These are phyloP conservation scores for Podospora conica DNA, from an alignment of 495 filamentous ascomycete genomes.

Conservation along the genomic window DNA sequence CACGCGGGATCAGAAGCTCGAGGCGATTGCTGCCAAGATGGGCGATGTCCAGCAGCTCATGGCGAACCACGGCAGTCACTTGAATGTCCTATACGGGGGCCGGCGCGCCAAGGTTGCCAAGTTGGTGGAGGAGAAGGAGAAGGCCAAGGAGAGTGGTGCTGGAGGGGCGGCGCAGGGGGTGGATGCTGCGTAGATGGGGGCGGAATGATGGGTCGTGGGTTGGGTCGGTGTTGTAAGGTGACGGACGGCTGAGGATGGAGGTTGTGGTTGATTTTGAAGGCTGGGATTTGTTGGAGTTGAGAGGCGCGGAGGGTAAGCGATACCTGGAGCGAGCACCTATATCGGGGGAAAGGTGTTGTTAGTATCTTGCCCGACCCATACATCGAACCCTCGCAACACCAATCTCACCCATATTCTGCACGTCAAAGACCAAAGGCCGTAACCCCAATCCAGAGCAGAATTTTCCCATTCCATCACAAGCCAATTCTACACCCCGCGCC, in stretches of 20 bases:
- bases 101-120: constrained; percentile 16
- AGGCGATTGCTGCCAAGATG: constrained; percentile 17
- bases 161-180: not conserved
- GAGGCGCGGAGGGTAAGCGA: not conserved
- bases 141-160: not conserved
- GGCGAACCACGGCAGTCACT: constrained; percentile 21
- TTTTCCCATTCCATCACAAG: not conserved
- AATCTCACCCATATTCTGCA: not conserved
- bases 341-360: not conserved
- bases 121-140: not conserved
- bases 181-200: not conserved
- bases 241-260: not conserved
- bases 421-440: not conserved
- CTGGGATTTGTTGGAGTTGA: not conserved
- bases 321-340: not conserved
- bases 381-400: not conserved
- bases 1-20: constrained; percentile 17
- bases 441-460: constrained; percentile 1
- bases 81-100: constrained; percentile 23
- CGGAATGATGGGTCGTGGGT: not conserved
- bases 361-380: not conserved
- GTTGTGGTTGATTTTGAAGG: not conserved
- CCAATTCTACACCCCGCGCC: not conserved
- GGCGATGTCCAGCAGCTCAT: constrained; percentile 18
- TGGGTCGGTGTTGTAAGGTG: not conserved